Base-by-base conservation (phyloP, 2,329 filamentous ascomycete genomes). In the Pseudopyricularia javanii region DNA sequence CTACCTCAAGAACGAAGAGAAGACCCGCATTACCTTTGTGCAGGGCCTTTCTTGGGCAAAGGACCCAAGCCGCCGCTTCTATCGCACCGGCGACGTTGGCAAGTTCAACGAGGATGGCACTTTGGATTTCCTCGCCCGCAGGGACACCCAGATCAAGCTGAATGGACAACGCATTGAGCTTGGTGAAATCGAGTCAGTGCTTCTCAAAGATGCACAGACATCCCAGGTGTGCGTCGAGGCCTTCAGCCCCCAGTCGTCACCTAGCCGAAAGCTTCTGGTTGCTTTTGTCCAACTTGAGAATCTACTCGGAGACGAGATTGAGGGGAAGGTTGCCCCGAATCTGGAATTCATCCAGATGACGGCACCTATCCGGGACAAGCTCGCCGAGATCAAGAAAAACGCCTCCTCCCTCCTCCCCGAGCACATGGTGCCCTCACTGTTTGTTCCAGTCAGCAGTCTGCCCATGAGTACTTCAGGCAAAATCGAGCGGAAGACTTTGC, bases 1-100 rank as follows among this genome's bases (percentile, higher is more conserved):
- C 12, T 75, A 75, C 52, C 60, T 70, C 52, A 62, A 67, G 37
- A 67, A 65, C 32, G 59, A 60, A 7, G 54, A 54, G 3, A 55
- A 56, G 35, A 57, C 55, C 15, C 55, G 49, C 2, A 54, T 53
- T 35, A 51, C 55, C 15, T 59, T 58, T 54, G 53, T 62, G 33
- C 4, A 58, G 61, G 50, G 58, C 60, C 11, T 63, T 59, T 59
- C 32, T 47, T 37, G 6, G 60, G 60, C 32, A 26, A 30, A 30
- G 15, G 28, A 33, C 33, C 11, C 48, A 8, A 15, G 14, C 2
- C 33, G 32, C 8, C 48, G 24, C 22, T 58, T 63, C 56, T 63
- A 60, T 52, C 60, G 60, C 15, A 62, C 61, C 11, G 61, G 61
- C 12, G 61, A 63, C 47, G 53, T 62, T 9, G 60, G 57, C 28